Conservation (phyloP, 257 asterid genomes). For the Echium plantagineum region DNA sequence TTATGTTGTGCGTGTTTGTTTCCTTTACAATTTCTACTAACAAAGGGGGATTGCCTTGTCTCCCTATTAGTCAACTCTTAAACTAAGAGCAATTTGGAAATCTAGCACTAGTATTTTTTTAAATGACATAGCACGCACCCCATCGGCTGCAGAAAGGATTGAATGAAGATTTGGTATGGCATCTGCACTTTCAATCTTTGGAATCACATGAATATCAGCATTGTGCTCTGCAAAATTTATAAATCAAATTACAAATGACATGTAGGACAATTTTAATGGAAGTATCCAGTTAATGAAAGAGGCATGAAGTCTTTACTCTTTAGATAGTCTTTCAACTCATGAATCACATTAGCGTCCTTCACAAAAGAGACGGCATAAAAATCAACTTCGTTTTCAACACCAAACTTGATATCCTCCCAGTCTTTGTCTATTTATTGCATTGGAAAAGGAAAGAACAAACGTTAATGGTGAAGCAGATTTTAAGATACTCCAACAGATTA, state of each 20-base stretch:
- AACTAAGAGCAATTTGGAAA: neutral
- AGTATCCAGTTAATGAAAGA: neutral
- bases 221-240: slow-evolving; percentile 44
- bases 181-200: slow-evolving; percentile 96
- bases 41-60: too few species aligned
- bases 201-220: slow-evolving; percentile 82
- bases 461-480: neutral
- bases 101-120: neutral
- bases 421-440: slow-evolving; percentile 62
- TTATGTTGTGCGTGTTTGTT: too few species aligned
- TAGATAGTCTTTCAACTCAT: slow-evolving; percentile 79
- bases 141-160: slow-evolving; percentile 85
- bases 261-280: slow-evolving; percentile 4
- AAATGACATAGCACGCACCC: slow-evolving; percentile 29
- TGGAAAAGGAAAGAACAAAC: neutral
- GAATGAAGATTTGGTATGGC: slow-evolving; percentile 90
- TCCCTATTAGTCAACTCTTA: neutral
- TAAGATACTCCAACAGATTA: slow-evolving; percentile 8
- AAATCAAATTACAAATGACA: slow-evolving; percentile 9
- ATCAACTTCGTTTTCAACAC: slow-evolving; percentile 92
- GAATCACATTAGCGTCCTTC: slow-evolving; percentile 89
- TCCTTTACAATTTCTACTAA: too few species aligned
- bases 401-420: slow-evolving; percentile 98
- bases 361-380: slow-evolving; percentile 98
- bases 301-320: slow-evolving; percentile 34